phyloP scores from a whole-genome alignment of 2,329 filamentous ascomycete genomes.

The Pseudopyrenochaeta lycopersici region DNA sequence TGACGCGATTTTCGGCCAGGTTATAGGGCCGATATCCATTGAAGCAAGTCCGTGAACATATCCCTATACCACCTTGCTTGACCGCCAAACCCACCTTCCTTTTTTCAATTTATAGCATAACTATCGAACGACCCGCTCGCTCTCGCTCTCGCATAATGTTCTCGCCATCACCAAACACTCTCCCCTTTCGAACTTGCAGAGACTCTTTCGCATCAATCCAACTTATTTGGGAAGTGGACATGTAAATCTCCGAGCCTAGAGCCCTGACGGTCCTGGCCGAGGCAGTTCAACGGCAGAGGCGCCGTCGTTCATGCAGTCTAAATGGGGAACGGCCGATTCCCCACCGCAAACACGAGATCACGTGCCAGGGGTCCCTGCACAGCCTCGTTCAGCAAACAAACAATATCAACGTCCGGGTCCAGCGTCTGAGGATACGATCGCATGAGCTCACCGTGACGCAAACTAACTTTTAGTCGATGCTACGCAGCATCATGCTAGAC shows the following conservation, averaged over 20 bases:
- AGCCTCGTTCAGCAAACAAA: not conserved
- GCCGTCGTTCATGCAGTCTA: constrained; percentile 1
- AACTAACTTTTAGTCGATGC: too few species aligned
- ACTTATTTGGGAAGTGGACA: not conserved
- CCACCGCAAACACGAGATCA: not conserved
- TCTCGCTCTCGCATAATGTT: too few species aligned
- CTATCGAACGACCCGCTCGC: too few species aligned
- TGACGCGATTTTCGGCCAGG: not conserved
- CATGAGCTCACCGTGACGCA: too few species aligned
- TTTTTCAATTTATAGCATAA: too few species aligned
- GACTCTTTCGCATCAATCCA: not conserved
- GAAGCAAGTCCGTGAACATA: not conserved
- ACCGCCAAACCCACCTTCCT: too few species aligned
- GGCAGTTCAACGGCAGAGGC: not conserved
- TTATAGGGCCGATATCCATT: not conserved
- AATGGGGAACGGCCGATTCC: not conserved
- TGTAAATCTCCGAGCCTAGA: constrained; percentile 9
- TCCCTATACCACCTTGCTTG: too few species aligned
- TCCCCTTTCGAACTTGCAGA: not conserved
- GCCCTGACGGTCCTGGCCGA: not conserved
- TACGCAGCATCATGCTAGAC: too few species aligned
- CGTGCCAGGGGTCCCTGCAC: not conserved
- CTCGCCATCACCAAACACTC: too few species aligned
- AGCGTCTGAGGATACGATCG: too few species aligned
- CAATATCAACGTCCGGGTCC: not conserved